A percentile compares a stretch with the other conserved stretches of the same genome.
Evolutionary conservation across 73 alveolate species (phyloP).

Genomic region (Tetrahymena borealis): DNA sequence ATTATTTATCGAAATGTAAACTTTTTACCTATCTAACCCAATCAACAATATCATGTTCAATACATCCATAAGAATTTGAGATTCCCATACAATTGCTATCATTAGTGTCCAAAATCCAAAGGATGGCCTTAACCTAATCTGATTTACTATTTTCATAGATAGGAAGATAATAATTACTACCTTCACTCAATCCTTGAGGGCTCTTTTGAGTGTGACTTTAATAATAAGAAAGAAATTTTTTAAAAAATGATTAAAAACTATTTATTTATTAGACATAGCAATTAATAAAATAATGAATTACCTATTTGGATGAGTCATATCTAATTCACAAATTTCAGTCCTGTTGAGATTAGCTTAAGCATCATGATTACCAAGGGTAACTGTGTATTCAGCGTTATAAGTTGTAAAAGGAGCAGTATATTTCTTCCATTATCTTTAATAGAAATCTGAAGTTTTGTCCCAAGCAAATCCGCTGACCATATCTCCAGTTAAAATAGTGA

Average conservation of each 20-base stretch:
- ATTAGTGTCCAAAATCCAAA: constrained; percentile 50
- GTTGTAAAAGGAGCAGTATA: constrained; percentile 21
- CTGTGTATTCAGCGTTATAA: constrained; percentile 30
- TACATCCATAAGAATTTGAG: constrained; percentile 39
- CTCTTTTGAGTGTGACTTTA: neutral
- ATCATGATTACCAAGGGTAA: constrained; percentile 60
- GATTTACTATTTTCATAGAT: constrained; percentile 20
- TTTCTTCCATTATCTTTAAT: constrained; percentile 10
- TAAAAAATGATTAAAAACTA: neutral
- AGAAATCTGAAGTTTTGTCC: constrained; percentile 46
- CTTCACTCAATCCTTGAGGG: constrained; percentile 30
- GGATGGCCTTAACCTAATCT: neutral
- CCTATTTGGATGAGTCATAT: constrained; percentile 28
- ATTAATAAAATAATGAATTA: no score
- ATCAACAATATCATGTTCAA: constrained; percentile 37
- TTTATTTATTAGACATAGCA: neutral
- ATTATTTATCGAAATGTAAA: no score
- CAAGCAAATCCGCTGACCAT: constrained; percentile 61
- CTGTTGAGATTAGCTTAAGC: constrained; percentile 48
- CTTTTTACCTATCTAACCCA: constrained; percentile 23
- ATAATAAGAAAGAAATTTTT: neutral
- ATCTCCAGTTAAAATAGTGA: constrained; percentile 56
- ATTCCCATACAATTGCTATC: constrained; percentile 7
- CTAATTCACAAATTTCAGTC: constrained; percentile 38
- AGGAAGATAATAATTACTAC: constrained; percentile 42